phyloP scores from a whole-genome alignment of 2,329 filamentous ascomycete species.

The Aspergillus transmontanensis region DNA sequence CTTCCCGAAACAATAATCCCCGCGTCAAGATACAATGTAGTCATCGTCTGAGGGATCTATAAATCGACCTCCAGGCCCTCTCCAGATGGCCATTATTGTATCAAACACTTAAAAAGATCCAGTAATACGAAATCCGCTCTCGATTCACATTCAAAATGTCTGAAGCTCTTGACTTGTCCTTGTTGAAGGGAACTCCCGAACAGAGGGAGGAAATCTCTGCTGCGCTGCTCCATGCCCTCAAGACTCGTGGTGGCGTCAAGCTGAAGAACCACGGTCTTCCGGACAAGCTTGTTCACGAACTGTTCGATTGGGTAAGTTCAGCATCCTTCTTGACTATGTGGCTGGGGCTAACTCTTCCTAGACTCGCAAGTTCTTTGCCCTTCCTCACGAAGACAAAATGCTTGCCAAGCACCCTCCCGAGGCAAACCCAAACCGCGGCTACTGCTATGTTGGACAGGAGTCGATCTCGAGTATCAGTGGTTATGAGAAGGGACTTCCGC shows the following conservation, averaged over 20 bases:
- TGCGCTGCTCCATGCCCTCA: not conserved
- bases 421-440: not conserved
- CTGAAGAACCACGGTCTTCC: not conserved
- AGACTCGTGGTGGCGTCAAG: not conserved
- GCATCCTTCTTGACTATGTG: rapidly evolving
- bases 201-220: not conserved
- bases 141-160: not conserved
- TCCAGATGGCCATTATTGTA: not conserved
- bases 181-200: not conserved
- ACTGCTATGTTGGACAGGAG: not conserved
- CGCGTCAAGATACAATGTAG: not conserved
- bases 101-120: not conserved
- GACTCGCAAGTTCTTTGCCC: not conserved
- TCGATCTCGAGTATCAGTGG: not conserved
- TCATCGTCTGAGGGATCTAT: not conserved
- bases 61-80: not conserved
- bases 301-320: not conserved
- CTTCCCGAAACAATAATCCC: not conserved
- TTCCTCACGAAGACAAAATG: not conserved
- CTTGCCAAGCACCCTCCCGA: not conserved
- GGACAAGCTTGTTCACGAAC: not conserved
- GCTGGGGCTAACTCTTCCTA: not conserved
- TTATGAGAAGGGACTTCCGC: not conserved
- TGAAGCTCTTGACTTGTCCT: not conserved
- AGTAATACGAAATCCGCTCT: not conserved